phyloP scores from a whole-genome alignment of 257 asterid genomes.

The Ilex aquifolium region DNA sequence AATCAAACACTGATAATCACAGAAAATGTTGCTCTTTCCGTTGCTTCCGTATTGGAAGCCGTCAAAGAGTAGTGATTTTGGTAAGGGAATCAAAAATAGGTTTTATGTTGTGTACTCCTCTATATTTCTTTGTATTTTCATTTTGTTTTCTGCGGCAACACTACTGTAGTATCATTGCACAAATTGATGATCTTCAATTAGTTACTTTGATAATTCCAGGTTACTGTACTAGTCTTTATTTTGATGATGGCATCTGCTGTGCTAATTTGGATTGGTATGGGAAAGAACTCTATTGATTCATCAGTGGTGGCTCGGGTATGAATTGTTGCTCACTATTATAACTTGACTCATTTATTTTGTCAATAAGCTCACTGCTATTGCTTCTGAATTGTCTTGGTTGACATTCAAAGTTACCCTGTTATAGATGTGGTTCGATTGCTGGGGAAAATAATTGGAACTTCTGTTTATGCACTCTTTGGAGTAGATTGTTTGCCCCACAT shows the following conservation, averaged over 20 bases:
- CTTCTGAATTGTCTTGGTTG: not conserved
- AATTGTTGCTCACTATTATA: not conserved
- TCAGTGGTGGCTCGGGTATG: constrained; percentile 78
- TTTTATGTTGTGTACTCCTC: not conserved
- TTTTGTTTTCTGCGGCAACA: not conserved
- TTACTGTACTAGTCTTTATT: constrained; percentile 49
- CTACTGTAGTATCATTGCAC: no score
- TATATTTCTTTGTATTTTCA: not conserved
- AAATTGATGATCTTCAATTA: constrained; percentile 8
- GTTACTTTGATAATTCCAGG: constrained; percentile 40
- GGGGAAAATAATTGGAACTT: not conserved
- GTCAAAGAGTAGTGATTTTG: constrained; percentile 83
- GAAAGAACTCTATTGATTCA: constrained; percentile 50
- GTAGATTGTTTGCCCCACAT: no score
- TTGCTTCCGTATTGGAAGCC: constrained; percentile 62
- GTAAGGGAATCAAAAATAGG: constrained; percentile 21
- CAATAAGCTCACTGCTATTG: not conserved
- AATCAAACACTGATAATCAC: constrained; percentile 27
- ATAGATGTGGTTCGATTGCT: not conserved
- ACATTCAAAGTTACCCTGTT: not conserved
- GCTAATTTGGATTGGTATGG: constrained; percentile 79
- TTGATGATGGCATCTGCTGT: constrained; percentile 65
- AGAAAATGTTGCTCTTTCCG: constrained; percentile 61
- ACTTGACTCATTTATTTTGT: not conserved
- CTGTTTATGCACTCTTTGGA: not conserved